Conservation (phyloP, 805 yeast genomes). For the Wickerhamiella nectarea region DNA sequence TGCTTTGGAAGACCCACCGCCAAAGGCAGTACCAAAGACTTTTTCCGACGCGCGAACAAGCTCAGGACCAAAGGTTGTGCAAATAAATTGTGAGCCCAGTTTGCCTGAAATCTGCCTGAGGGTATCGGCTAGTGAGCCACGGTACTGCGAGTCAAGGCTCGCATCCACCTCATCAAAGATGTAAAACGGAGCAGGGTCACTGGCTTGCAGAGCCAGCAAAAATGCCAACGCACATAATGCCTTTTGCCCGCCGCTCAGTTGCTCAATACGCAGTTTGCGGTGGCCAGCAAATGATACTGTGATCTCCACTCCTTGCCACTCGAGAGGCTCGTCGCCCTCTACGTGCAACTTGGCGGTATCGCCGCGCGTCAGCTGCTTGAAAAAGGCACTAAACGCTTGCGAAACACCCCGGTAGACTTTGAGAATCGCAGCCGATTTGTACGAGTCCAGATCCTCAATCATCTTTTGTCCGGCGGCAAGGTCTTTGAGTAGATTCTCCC, state of each 20-base stretch:
- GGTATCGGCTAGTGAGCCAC: slow-evolving; percentile 72
- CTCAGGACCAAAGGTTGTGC: slow-evolving; percentile 93
- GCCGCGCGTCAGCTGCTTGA: slow-evolving; percentile 68
- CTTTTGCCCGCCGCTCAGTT: slow-evolving; percentile 92
- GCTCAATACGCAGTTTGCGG: slow-evolving; percentile 80
- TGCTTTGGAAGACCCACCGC: slow-evolving; percentile 67
- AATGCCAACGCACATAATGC: slow-evolving; percentile 92
- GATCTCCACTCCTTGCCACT: slow-evolving; percentile 11
- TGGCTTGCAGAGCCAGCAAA: slow-evolving; percentile 82
- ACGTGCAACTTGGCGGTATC: slow-evolving; percentile 48
- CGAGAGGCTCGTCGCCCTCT: slow-evolving; percentile 17
- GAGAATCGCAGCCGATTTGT: slow-evolving; percentile 72
- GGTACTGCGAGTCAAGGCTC: slow-evolving; percentile 80
- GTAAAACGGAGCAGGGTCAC: slow-evolving; percentile 96
- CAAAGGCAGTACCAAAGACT: slow-evolving; percentile 77
- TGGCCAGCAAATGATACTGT: slow-evolving; percentile 76
- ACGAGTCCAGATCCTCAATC: slow-evolving; percentile 52
- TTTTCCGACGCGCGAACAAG: slow-evolving; percentile 76
- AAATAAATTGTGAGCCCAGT: slow-evolving; percentile 55
- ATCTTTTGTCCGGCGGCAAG: slow-evolving; percentile 30
- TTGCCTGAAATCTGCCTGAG: slow-evolving; percentile 46
- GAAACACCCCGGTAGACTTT: slow-evolving; percentile 69
- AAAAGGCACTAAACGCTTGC: slow-evolving; percentile 55
- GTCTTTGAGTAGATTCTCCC: background rate
- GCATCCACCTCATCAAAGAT: slow-evolving; percentile 95